Conservation (phyloP, 306 rosid species). For the Pyrus pyrifolia region DNA sequence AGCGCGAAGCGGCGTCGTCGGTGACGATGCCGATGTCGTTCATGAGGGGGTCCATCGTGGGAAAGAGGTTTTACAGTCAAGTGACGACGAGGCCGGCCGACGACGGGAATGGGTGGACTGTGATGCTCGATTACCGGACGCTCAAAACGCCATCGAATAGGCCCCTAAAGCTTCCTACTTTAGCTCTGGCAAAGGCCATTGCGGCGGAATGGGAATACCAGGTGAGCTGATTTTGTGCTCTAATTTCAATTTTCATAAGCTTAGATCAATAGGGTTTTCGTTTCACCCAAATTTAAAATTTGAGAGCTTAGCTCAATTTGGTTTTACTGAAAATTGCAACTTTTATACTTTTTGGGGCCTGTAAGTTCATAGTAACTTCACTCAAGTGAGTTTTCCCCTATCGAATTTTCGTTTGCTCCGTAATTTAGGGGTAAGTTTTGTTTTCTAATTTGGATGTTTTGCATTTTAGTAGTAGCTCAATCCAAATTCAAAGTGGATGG, state of each 20-base stretch:
- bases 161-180: constrained; percentile 75
- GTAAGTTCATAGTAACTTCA: neutral
- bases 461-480: no score
- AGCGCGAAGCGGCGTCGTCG: constrained; percentile 39
- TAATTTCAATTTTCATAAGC: neutral
- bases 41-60: constrained; percentile 89
- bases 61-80: constrained; percentile 69
- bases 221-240: constrained; percentile 20
- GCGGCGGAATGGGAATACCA: constrained; percentile 95
- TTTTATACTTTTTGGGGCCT: neutral
- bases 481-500: neutral
- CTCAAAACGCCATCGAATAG: constrained; percentile 79
- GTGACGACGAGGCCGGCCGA: constrained; percentile 65
- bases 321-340: neutral
- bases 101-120: constrained; percentile 79
- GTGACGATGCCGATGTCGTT: constrained; percentile 92
- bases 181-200: constrained; percentile 73
- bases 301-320: neutral
- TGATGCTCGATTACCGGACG: constrained; percentile 89
- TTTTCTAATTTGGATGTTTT: neutral
- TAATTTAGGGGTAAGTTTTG: neutral
- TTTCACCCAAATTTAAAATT: neutral
- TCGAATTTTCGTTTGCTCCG: neutral
- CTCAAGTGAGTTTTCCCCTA: neutral
- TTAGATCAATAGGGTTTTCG: neutral